A percentile compares a stretch with the other conserved stretches of the same genome.
Evolutionary conservation across 345 rosid species (phyloP).

Genomic region (Iberis pinnata): DNA sequence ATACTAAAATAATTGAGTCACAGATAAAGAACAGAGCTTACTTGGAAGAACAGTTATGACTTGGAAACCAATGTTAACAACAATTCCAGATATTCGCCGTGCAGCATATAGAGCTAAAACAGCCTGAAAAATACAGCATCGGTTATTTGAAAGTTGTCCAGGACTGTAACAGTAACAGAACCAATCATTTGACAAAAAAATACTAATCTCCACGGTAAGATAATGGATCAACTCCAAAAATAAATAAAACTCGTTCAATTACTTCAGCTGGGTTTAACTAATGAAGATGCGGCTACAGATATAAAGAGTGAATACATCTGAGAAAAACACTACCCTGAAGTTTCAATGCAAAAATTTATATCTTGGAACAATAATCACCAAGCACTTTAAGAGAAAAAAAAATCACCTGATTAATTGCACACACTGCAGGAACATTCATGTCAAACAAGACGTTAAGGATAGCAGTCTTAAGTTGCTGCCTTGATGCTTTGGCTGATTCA

Average conservation of each 20-base stretch:
- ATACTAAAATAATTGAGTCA: neutral
- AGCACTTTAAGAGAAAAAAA: conserved; percentile 16
- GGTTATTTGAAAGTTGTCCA: neutral
- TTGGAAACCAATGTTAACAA: conserved; percentile 87
- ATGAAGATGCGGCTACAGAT: neutral
- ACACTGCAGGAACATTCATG: conserved; percentile 86
- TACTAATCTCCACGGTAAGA: neutral
- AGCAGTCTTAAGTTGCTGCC: conserved; percentile 81
- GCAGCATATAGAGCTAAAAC: conserved; percentile 75
- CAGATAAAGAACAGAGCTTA: conserved; percentile 28
- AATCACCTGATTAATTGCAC: conserved; percentile 76
- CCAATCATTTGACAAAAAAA: neutral
- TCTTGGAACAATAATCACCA: conserved; percentile 3
- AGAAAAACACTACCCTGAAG: too few relatives aligned
- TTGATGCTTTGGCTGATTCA: conserved; percentile 85
- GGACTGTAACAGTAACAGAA: neutral
- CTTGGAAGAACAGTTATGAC: conserved; percentile 84
- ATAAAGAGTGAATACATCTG: too few relatives aligned
- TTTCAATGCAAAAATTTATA: neutral
- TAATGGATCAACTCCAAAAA: neutral
- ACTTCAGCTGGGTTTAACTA: neutral
- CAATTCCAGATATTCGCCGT: conserved; percentile 69
- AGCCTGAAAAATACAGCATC: conserved; percentile 47
- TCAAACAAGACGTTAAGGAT: conserved; percentile 66
- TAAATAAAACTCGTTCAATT: neutral